Evolutionary conservation across 352 stramenopile genomes (phyloP), one percentile per base, ranked within the genome.

Genomic region (Pilasporangium apinafurcum): DNA sequence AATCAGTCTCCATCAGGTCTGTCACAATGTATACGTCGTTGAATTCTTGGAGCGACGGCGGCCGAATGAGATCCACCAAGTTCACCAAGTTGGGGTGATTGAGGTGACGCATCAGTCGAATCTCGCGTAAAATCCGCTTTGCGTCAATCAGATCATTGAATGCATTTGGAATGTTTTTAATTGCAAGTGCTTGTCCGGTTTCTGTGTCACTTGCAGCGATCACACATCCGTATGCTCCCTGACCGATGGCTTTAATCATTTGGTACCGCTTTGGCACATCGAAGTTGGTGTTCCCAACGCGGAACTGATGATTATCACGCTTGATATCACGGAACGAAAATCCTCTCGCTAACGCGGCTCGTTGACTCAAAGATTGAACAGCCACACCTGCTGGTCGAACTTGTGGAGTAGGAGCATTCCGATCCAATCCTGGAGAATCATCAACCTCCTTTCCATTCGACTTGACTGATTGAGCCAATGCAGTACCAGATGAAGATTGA

Each of bases 141-240:
- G 82, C 78, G 48, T 94, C 84, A 31, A 91, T 86, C 24, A 93
- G 53, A 51, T 94, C 82, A 28, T 92, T 90, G 44, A 95, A 95
- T 4, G 92, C 92, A 51, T 95, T 96, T 24, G 92, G 88, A 12
- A 98, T 88, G 72, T 98, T 98, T 63, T 98, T 98, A 56, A 98
- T 97, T 5, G 92, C 94, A 22, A 98, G 85, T 42, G 92, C 83
- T 37, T 85, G 75, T 2, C 86, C 80, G 1, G 83, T 92, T 42
- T 91, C 78, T 36, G 68, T 92, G 59, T 93, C 78, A 39, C 83
- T 94, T 14, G 76, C 77, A 36, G 80, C 81, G 41, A 97, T 95
- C 39, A 97, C 89, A 42, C 88, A 91, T 13, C 89, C 89, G 51
- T 96, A 97, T 3, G 87, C 89, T 26, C 89, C 89, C 62, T 95